Evolutionary conservation across 768 basidiomycete genomes (phyloP), one percentile per base, ranked within the genome.

Genomic region (Cystoderma amianthinum): DNA sequence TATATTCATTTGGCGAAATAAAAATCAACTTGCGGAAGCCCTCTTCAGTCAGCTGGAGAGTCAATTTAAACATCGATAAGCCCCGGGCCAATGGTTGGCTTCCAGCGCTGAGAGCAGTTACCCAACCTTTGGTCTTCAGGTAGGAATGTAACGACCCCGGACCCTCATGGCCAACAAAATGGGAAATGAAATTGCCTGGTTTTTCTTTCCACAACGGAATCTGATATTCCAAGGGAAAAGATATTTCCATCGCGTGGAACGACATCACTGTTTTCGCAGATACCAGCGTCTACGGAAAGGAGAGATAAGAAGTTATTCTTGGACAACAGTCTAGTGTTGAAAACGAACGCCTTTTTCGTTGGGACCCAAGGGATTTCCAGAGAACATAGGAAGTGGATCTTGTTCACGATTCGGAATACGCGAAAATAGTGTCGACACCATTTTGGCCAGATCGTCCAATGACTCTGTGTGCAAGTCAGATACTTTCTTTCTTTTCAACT

Each of bases 81-180:
- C 92, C 90, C 47, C 88, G 75, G 15, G 76, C 88, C 4, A 89
- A 72, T 23, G 70, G 64, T 49, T 85, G 83, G 2, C 76, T 70
- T 3, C 42, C 42, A 38, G 24, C 3, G 23, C 72, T 78, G 38
- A 98, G 65, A 10, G 70, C 68, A 20, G 82, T 90, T 25, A 86
- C 73, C 91, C 92, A 95, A 2, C 90, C 88, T 54, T 84, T 85
- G 46, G 72, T 70, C 65, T 95, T 98, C 43, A 99, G 71, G 57
- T 92, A 91, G 1, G 92, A 89, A 51, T 88, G 74, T 21, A 98
- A 63, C 1, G 95, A 97, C 1, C 95, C 95, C 24, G 84, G 80
- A 1, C 93, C 93, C 63, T 97, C 93, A 55, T 97, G 91, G 0
- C 93, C 93, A 22, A 92, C 62, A 53, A 95, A 81, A 55, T 93